Evolutionary conservation across 768 basidiomycete species (phyloP).

Genomic region (Coprinopsis sp.): DNA sequence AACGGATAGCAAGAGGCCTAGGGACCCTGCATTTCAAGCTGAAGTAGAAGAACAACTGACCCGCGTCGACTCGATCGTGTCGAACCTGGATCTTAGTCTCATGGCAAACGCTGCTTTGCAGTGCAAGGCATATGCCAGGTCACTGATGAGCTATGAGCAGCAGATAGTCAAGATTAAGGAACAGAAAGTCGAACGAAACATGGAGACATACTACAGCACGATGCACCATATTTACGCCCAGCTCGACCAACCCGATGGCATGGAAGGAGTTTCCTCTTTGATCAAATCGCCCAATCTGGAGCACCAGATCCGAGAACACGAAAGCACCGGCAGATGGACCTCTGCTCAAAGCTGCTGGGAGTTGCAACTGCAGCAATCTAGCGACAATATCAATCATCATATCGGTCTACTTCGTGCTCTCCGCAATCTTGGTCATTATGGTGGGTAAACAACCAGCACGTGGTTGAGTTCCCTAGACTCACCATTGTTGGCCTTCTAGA

Average conservation of each 20-base stretch:
- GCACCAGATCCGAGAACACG: slow-evolving; percentile 96
- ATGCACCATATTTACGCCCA: slow-evolving; percentile 95
- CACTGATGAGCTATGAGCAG: slow-evolving; percentile 92
- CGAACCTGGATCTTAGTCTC: slow-evolving; percentile 79
- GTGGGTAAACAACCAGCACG: no score
- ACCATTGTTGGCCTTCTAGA: slow-evolving; percentile 42
- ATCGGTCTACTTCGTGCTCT: slow-evolving; percentile 87
- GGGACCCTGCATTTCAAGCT: slow-evolving; percentile 30
- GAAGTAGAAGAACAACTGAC: slow-evolving; percentile 57
- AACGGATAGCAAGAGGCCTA: slow-evolving; percentile 45
- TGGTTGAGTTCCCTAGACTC: not conserved
- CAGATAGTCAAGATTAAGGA: slow-evolving; percentile 58
- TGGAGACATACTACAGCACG: slow-evolving; percentile 77
- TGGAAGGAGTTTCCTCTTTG: slow-evolving; percentile 92
- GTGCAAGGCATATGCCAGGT: slow-evolving; percentile 90
- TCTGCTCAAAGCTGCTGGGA: slow-evolving; percentile 99
- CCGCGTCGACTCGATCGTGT: slow-evolving; percentile 75
- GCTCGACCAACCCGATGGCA: slow-evolving; percentile 96
- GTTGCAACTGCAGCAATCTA: slow-evolving; percentile 83
- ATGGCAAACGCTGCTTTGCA: slow-evolving; percentile 93
- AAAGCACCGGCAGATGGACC: slow-evolving; percentile 95
- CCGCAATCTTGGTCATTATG: slow-evolving; percentile 94
- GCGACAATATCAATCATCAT: slow-evolving; percentile 86
- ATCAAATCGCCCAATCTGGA: slow-evolving; percentile 88
- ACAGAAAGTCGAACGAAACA: slow-evolving; percentile 38